These are phyloP conservation scores for Tulasnella sp. DNA, from an alignment of 768 basidiomycete genomes.

Conservation along the genomic window DNA sequence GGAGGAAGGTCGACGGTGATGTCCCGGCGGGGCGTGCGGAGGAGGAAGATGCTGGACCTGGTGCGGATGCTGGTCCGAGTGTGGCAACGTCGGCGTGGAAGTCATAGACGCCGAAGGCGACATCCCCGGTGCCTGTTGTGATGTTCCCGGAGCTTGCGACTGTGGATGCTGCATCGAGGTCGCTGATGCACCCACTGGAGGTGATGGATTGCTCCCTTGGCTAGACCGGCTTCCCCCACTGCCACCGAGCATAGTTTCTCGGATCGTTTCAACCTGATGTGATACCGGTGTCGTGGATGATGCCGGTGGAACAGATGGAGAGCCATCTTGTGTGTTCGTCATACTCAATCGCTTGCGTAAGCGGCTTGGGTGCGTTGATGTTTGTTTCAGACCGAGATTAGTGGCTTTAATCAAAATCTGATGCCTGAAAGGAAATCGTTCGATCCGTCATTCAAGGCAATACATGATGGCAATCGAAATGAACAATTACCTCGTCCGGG, in stretches of 20 bases:
- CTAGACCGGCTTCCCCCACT: not conserved
- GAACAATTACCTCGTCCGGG: slow-evolving; percentile 49
- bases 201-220: not conserved
- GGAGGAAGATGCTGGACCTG: not conserved
- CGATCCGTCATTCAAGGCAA: not conserved
- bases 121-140: not conserved
- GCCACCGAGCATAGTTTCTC: not conserved
- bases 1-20: slow-evolving; percentile 1
- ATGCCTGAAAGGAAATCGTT: slow-evolving; percentile 36
- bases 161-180: not conserved
- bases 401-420: slow-evolving; percentile 78
- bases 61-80: not conserved
- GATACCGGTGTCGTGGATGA: not conserved
- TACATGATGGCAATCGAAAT: not conserved
- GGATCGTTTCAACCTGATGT: not conserved
- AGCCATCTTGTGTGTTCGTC: not conserved
- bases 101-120: slow-evolving; percentile 3
- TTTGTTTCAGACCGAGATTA: slow-evolving; percentile 50
- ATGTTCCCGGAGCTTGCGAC: not conserved
- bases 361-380: slow-evolving; percentile 17
- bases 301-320: not conserved
- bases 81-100: slow-evolving; percentile 1
- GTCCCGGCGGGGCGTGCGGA: not conserved
- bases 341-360: slow-evolving; percentile 3
- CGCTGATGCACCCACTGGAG: not conserved